Percentiles rank a stretch among this genome's conserved stretches.
phyloP scores from a whole-genome alignment of 2,329 filamentous ascomycete genomes.

The Emergomyces pasteurianus region DNA sequence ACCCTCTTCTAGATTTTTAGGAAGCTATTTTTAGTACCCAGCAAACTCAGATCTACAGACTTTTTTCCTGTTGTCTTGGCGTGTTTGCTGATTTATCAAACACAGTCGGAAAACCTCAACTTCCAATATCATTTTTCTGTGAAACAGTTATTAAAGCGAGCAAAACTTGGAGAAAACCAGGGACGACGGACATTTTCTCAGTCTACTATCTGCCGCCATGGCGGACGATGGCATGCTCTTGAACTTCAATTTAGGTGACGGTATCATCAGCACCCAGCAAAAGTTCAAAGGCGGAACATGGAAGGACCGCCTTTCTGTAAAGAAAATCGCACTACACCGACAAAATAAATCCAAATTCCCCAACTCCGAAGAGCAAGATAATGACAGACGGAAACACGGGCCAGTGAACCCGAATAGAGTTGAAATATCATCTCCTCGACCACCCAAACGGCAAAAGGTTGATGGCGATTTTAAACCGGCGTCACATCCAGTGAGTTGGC shows the following conservation, averaged over 20 bases:
- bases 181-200: neutral
- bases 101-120: neutral
- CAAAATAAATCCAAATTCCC: conserved; percentile 27
- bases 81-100: neutral
- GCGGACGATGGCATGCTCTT: conserved; percentile 90
- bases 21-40: too few relatives aligned
- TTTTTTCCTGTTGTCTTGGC: neutral
- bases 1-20: too few relatives aligned
- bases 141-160: neutral
- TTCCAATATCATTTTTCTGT: neutral
- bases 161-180: neutral
- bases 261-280: conserved; percentile 47
- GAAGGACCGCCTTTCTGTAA: conserved; percentile 75
- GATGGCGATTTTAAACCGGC: conserved; percentile 25
- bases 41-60: too few relatives aligned
- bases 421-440: conserved; percentile 14
- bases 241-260: conserved; percentile 72
- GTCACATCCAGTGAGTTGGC: neutral
- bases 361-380: conserved; percentile 6
- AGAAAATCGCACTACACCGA: conserved; percentile 51
- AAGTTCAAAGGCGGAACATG: conserved; percentile 82
- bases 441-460: conserved; percentile 30
- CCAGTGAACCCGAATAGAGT: conserved; percentile 24
- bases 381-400: neutral
- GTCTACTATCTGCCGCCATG: conserved; percentile 41